Conservation (phyloP, 495 filamentous ascomycete species). For the Aspergillus avenaceus region DNA sequence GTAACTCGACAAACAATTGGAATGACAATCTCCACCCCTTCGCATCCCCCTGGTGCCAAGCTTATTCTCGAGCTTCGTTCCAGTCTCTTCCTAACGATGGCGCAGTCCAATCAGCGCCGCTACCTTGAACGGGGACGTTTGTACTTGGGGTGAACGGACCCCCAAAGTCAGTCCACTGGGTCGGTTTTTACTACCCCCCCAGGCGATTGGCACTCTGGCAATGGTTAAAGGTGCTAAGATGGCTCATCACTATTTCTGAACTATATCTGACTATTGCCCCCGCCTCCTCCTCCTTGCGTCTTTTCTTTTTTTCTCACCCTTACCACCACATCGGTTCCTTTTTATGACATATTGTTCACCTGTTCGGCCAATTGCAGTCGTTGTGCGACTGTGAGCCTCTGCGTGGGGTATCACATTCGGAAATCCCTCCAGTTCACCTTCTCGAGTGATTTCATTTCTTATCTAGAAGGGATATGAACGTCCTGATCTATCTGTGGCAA, state of each 20-base stretch:
- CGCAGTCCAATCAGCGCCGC: conserved; percentile 9
- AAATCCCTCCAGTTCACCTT: neutral
- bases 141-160: conserved; percentile 16
- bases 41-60: conserved; percentile 18
- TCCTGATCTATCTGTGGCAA: conserved; percentile 6
- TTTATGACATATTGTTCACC: neutral
- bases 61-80: conserved; percentile 10
- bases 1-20: neutral
- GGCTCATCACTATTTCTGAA: conserved; percentile 5
- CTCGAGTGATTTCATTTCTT: neutral
- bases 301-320: conserved; percentile 3
- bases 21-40: conserved; percentile 3
- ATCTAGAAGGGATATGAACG: conserved; percentile 11
- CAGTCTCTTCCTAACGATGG: conserved; percentile 8
- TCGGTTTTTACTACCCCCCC: neutral
- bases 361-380: conserved; percentile 9
- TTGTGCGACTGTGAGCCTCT: conserved; percentile 18
- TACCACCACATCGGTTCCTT: neutral
- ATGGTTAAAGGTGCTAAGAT: neutral
- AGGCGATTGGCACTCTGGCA: conserved; percentile 5
- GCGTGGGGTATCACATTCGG: conserved; percentile 10
- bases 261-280: conserved; percentile 18
- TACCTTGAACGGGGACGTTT: conserved; percentile 6
- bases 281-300: neutral
- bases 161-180: conserved; percentile 8